phyloP scores from a whole-genome alignment of 2,329 filamentous ascomycete genomes.

The Aspergillus ochraceus region DNA sequence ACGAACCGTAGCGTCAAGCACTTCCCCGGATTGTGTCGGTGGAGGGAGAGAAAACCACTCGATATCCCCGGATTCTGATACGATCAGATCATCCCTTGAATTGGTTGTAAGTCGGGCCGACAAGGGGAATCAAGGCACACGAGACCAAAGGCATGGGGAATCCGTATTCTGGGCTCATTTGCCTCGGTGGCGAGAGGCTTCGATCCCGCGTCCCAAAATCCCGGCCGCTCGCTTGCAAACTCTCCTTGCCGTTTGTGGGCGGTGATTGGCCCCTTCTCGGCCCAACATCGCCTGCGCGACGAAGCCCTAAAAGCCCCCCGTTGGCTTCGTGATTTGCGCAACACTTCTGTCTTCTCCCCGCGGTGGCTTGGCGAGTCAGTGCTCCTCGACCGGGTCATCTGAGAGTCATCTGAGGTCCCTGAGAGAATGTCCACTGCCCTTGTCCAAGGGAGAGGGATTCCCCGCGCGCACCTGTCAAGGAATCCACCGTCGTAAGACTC shows the following conservation, averaged over 20 bases:
- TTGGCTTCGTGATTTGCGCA: too few relatives aligned
- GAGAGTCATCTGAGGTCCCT: too few relatives aligned
- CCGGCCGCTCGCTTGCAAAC: neutral
- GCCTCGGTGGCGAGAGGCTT: neutral
- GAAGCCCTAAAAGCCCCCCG: neutral
- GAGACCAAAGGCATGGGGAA: neutral
- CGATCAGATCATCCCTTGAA: neutral
- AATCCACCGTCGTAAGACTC: too few relatives aligned
- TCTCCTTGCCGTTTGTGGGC: neutral
- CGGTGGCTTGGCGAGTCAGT: neutral
- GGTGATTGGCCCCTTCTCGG: conserved; percentile 6
- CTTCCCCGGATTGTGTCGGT: neutral
- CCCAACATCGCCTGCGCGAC: neutral
- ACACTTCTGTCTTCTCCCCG: neutral
- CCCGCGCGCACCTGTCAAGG: too few relatives aligned
- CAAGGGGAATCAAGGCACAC: neutral
- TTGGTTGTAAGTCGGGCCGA: conserved; percentile 5
- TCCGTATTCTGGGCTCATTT: too few relatives aligned
- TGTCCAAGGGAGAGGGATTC: too few relatives aligned
- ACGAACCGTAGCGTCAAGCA: neutral
- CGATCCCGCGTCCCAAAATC: neutral
- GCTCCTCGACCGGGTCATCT: too few relatives aligned
- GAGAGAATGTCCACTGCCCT: too few relatives aligned
- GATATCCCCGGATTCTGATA: neutral
- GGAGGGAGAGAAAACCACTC: neutral